These are phyloP conservation scores for Erodium chrysanthum DNA, from an alignment of 441 rosid species.

Conservation along the genomic window DNA sequence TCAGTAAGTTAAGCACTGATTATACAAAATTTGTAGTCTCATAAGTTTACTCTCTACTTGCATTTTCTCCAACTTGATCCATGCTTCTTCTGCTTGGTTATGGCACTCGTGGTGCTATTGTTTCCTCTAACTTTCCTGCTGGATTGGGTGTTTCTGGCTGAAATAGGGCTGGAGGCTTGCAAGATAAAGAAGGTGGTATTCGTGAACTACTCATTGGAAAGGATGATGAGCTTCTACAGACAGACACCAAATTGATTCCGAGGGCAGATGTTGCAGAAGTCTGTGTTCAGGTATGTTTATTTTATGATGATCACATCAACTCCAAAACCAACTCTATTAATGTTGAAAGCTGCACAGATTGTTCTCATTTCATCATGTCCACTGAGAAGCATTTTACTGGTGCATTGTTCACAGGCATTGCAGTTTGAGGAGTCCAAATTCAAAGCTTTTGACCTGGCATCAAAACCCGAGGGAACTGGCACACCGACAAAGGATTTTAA, in stretches of 20 bases:
- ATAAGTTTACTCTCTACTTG: no score
- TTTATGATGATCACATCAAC: no score
- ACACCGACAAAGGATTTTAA: conserved; percentile 74
- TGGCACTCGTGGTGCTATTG: conserved; percentile 4
- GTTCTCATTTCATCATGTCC: neutral
- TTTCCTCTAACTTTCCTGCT: conserved; percentile 11
- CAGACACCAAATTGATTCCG: conserved; percentile 59
- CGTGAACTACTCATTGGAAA: conserved; percentile 74
- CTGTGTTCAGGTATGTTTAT: conserved; percentile 59
- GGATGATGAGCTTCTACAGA: conserved; percentile 87
- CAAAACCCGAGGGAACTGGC: conserved; percentile 73
- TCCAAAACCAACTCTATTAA: no score
- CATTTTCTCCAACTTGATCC: no score
- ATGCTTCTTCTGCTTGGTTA: no score
- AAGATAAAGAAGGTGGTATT: conserved; percentile 73
- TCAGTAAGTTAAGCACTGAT: no score
- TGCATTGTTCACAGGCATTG: conserved; percentile 44
- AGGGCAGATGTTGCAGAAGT: conserved; percentile 93
- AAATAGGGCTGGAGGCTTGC: conserved; percentile 89
- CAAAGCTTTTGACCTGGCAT: conserved; percentile 87
- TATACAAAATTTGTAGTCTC: no score
- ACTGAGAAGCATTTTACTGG: neutral
- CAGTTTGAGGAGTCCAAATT: conserved; percentile 61
- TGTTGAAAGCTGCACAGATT: no score
- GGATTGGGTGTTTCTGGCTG: conserved; percentile 15